Base-by-base conservation (phyloP, 2,329 filamentous ascomycete species). In the Bretziella fagacearum region DNA sequence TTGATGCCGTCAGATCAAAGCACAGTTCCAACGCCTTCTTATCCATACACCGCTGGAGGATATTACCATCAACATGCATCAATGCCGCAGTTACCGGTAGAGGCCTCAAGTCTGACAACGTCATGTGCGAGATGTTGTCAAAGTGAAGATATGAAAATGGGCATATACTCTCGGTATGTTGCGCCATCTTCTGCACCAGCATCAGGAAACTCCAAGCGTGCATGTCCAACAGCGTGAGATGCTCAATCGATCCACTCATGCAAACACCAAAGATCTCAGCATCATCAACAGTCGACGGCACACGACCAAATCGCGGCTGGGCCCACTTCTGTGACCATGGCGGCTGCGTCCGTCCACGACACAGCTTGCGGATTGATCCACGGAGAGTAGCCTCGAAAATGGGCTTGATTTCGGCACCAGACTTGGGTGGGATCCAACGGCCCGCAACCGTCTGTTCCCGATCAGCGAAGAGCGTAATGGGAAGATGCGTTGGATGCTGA, bases 131-230 rank as follows among this genome's bases (percentile, higher is more conserved):
- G 17, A 41, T 5, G 2, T 20, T 17, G 13, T 26, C 18, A 15
- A 18, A 27, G 6, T 32, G 18, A 2, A 26, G 10, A 7, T 35
- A 30, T 2, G 23, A 26, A 26, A 49, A 49, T 6, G 50, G 50
- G 13, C 50, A 51, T 6, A 51, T 41, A 3, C 25, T 15, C n/a
- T 40, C 27, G 7, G 32, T 36, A 25, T 43, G 30, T 13, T 69
- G 59, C 23, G 74, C 76, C 41, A 93, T 58, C 50, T 81, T 79
- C 56, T 93, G 79, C 1, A 95, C 58, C 52, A 89, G 76, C 49
- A 71, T 70, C 4, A 96, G 66, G 3, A 93, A 65, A 5, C 70
- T 68, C 74, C 80, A 82, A 6, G 79, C 70, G 2, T 71, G 61
- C 15, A 70, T 56, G 7, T 69, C 64, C 1, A 96, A 62, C 11